Base-by-base conservation (phyloP, 306 rosid genomes). In the Cicer bijugum region DNA sequence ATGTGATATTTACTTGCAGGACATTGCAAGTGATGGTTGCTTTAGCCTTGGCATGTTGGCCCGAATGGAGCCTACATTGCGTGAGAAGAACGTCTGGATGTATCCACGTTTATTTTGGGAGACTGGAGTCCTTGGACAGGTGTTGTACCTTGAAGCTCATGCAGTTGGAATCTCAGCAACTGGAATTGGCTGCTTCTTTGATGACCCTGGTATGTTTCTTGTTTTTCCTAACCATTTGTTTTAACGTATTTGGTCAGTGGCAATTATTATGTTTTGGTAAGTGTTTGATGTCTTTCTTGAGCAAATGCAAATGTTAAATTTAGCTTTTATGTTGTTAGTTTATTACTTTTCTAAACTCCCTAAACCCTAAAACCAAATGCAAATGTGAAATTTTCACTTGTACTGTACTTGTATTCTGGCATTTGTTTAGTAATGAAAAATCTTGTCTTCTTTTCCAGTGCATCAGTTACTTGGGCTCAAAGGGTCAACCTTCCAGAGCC, bases 71-170 rank as follows among this genome's bases (percentile, higher is more conserved):
- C 87, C 92, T 47, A 55, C 84, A 4, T 75, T 91, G 82, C 88
- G 72, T 1, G 86, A 87, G 80, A 89, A 87, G 71, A 78, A 82
- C 7, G 75, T 65, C 11, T 88, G 88, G 89, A 91, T 94, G 96
- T 94, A 94, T 86, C 97, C 97, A 80, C 91, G 95, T 33, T 82
- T 94, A 67, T 94, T 94, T 84, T 94, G 98, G 98, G 98, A 94
- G 85, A 94, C 96, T 56, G 98, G 98, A 67, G 95, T 91, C 75
- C 91, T 91, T 20, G 97, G 98, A 77, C 97, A 94, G 84, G 96
- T 94, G 76, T 68, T 94, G 86, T 94, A 94, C 82, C 91, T 94
- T 38, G 98, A 94, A 82, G 87, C 98, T 11, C 96, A 94, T 81
- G 97, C 97, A 23, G 40, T 87, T 69, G 96, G 92, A 69, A 80